Base-by-base conservation (phyloP, 2,329 filamentous ascomycete species). In the Penicillium sp. region DNA sequence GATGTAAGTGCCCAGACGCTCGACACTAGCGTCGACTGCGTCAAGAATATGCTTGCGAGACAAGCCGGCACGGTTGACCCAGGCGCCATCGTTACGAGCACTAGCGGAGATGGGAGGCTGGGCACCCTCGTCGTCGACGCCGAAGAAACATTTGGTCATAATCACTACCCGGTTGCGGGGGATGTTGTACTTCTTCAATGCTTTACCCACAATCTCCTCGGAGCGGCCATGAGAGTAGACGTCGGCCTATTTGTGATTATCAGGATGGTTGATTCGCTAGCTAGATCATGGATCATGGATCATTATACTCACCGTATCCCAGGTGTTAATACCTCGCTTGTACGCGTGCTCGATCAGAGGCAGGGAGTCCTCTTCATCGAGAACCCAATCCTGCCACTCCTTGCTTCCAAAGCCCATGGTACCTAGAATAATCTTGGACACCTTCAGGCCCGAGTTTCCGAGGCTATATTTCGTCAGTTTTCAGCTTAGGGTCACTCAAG, bases 141-240 rank as follows among this genome's bases (percentile, higher is more conserved):
- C 48, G 19, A 37, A 50, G 48, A 50, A 87, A 70, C 83, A 85
- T 76, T 90, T 90, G 31, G 82, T 85, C 61, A 90, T 73, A 66
- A 91, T 85, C 26, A 89, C 83, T 45, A 91, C 76, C 61, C 85
- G 86, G 60, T 82, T 76, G 33, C 88, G 83, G 1, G 88, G 87
- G 64, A 91, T 89, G 42, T 81, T 76, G 78, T 85, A 89, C 58
- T 85, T 77, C 67, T 84, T 84, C 56, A 91, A 74, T 1, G 88
- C 87, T 70, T 87, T 88, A 58, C 81, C 88, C 58, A 91, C 82
- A 64, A 91, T 84, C 55, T 79, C 74, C 72, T 91, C 88, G 11
- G 83, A 87, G 3, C 71, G 73, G 19, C 88, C 88, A 69, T 90
- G 85, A 16, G 72, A 76, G 65, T 78, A 78, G 42, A 75, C 62